Base-by-base conservation (phyloP, 768 basidiomycete species). In the Leccinum uliginosum region DNA sequence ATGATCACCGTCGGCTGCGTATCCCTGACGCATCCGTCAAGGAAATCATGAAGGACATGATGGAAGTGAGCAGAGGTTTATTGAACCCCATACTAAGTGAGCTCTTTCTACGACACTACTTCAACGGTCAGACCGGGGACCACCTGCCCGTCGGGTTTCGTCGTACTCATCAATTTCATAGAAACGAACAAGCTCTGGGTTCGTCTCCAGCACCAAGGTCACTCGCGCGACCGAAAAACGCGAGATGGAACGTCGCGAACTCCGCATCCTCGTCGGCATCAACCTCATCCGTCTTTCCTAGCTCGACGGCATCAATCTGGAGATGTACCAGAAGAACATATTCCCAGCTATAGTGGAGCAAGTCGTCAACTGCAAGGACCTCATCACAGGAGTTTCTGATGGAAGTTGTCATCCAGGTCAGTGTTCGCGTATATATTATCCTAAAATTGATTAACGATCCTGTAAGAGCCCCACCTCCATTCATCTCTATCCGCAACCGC, bases 181-280 rank as follows among this genome's bases (percentile, higher is more conserved):
- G 97, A 99, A 70, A 99, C 98, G 96, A 99, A 98, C 82, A 99
- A 98, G 71, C 86, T 98, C 24, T 98, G 97, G 97, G 97, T 99
- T 3, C 91, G 97, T 38, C 80, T 99, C 12, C 97, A 98, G 72
- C 97, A 99, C 66, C 92, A 96, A 67, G 97, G 97, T 0, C 95
- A 98, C 67, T 97, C 94, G 1, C 84, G 93, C 48, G 97, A 99
- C 71, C 85, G 97, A 99, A 71, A 97, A 97, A 73, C 89, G 97
- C 52, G 97, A 98, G 71, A 78, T 96, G 79, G 97, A 99, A 69
- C 87, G 97, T 29, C 85, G 89, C 58, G 97, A 99, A 63, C 76
- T 99, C 53, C 86, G 97, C 5, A 98, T 98, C 58, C 80, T 98
- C 29, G 97, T 99, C 58, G 96, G 97, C 23, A 99, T 96, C 17